Percentiles rank a stretch among this genome's conserved stretches.
phyloP scores from a whole-genome alignment of 805 yeast genomes.

The Cyberlindnera mississippiensis region DNA sequence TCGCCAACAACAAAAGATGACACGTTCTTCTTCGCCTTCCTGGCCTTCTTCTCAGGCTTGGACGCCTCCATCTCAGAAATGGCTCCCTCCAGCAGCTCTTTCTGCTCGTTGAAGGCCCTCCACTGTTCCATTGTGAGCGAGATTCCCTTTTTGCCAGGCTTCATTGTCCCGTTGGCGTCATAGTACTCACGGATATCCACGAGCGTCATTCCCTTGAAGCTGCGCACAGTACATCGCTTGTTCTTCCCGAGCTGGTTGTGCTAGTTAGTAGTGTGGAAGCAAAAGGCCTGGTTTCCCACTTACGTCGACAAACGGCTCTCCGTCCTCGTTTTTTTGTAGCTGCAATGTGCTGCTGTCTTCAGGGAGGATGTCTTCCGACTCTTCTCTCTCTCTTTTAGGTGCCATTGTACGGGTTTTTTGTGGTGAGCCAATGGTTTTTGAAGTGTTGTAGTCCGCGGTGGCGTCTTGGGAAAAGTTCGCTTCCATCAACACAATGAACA shows the following conservation, averaged over 20 bases:
- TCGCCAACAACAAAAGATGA: constrained; percentile 1
- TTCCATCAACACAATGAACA: no score
- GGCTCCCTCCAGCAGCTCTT: constrained; percentile 49
- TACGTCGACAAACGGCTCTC: constrained; percentile 15
- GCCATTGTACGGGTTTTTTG: no score
- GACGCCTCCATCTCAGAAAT: constrained; percentile 34
- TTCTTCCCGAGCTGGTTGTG: constrained; percentile 48
- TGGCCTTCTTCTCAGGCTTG: constrained; percentile 27
- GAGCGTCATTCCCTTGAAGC: constrained; percentile 60
- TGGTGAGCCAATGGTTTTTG: no score
- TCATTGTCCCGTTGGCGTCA: constrained; percentile 53
- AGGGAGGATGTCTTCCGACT: background rate
- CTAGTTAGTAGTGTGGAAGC: constrained; percentile 4
- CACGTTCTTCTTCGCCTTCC: constrained; percentile 15
- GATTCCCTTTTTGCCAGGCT: constrained; percentile 81
- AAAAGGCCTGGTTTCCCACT: background rate
- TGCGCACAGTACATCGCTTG: constrained; percentile 70
- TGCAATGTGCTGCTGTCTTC: background rate
- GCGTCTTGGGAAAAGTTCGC: no score
- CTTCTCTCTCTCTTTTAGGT: constrained; percentile 2
- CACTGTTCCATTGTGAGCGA: constrained; percentile 56
- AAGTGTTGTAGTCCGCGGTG: no score
- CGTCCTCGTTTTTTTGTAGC: constrained; percentile 3
- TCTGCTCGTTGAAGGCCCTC: constrained; percentile 42
- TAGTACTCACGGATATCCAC: constrained; percentile 87